These are phyloP conservation scores for Somion occarium DNA, from an alignment of 1,284 basidiomycete genomes.

Conservation along the genomic window DNA sequence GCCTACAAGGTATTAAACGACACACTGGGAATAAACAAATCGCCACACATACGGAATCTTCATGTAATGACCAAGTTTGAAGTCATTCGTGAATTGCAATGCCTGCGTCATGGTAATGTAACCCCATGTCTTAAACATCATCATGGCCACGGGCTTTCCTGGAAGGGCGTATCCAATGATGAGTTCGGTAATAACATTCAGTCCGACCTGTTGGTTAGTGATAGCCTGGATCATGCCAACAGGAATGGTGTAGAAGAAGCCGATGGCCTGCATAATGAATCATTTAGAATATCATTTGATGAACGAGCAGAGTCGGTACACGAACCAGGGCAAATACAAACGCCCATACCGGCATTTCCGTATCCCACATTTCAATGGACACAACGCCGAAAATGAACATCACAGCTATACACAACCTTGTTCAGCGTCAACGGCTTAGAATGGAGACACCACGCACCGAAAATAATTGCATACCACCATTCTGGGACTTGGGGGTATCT, in stretches of 20 bases:
- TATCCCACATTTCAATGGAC: constrained; percentile 66
- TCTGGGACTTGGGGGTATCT: constrained; percentile 57
- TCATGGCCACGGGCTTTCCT: constrained; percentile 45
- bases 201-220: constrained; percentile 46
- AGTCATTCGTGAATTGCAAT: constrained; percentile 55
- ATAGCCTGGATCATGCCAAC: constrained; percentile 51
- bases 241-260: constrained; percentile 45
- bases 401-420: constrained; percentile 23
- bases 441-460: constrained; percentile 46
- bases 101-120: constrained; percentile 40
- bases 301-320: constrained; percentile 7
- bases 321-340: constrained; percentile 35
- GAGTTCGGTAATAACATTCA: constrained; percentile 48
- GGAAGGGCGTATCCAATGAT: constrained; percentile 46
- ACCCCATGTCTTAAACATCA: constrained; percentile 53
- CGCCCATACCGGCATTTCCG: constrained; percentile 65
- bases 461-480: constrained; percentile 50
- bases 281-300: no score
- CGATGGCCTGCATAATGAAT: constrained; percentile 25
- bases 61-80: constrained; percentile 75
- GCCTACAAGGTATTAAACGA: no score
- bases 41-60: constrained; percentile 42
- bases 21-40: no score
- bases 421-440: neutral
- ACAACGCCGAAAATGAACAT: constrained; percentile 62